These are phyloP conservation scores for Rhizophagus sp. DNA, from an alignment of 192 early-diverging fungal species.

Conservation along the genomic window DNA sequence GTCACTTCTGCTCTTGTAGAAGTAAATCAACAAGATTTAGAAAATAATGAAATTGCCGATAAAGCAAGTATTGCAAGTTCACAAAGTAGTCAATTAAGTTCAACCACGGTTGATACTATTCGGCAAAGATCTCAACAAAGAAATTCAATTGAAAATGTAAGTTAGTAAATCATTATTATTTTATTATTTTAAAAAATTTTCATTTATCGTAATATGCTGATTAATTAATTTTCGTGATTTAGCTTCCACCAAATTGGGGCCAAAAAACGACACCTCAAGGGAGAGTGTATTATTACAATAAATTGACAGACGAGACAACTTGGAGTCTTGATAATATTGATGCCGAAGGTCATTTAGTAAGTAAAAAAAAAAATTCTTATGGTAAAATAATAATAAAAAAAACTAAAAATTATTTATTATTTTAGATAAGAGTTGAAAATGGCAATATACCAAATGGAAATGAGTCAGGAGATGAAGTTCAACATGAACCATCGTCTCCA, in stretches of 20 bases:
- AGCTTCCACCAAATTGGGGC: conserved; percentile 52
- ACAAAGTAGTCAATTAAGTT: conserved; percentile 7
- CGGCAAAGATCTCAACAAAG: conserved; percentile 11
- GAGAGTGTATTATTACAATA: conserved; percentile 55
- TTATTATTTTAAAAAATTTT: no score
- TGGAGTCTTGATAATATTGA: conserved; percentile 52
- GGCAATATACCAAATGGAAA: neutral
- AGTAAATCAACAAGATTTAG: neutral
- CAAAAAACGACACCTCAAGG: conserved; percentile 47
- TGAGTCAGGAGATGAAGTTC: neutral
- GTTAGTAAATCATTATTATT: neutral
- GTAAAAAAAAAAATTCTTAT: neutral
- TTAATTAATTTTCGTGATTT: neutral
- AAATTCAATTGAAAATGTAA: neutral
- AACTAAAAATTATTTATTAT: neutral
- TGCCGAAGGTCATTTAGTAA: conserved; percentile 15
- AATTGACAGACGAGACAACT: conserved; percentile 52
- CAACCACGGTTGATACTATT: conserved; percentile 9
- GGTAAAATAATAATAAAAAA: neutral
- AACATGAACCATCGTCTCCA: neutral
- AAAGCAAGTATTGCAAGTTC: conserved; percentile 25
- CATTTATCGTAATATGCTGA: neutral
- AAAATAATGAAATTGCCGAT: neutral
- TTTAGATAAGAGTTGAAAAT: neutral
- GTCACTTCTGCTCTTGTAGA: neutral